These are phyloP conservation scores for Hypericum perforatum DNA, from an alignment of 345 rosid species.

Conservation along the genomic window DNA sequence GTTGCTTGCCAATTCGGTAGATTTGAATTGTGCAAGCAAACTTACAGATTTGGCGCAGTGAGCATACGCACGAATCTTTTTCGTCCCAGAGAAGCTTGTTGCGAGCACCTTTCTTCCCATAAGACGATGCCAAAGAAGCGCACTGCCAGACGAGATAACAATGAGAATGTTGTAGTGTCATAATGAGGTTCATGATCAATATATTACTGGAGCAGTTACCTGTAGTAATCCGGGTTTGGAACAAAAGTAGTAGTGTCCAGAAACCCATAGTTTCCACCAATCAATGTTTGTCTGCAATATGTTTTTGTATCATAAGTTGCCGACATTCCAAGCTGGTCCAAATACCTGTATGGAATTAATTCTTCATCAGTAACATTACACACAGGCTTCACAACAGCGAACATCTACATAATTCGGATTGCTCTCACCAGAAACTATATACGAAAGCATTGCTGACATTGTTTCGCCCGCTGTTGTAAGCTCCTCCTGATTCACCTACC, in stretches of 20 bases:
- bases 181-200: not conserved
- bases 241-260: constrained; percentile 62
- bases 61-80: constrained; percentile 63
- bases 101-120: constrained; percentile 71
- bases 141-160: constrained; percentile 39
- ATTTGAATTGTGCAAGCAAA: constrained; percentile 1
- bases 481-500: constrained; percentile 98
- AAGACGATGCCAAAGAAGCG: constrained; percentile 80
- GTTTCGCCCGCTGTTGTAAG: constrained; percentile 81
- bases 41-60: constrained; percentile 81
- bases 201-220: constrained; percentile 5
- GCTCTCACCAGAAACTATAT: constrained; percentile 75
- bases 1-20: not conserved
- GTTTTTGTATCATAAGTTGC: constrained; percentile 61
- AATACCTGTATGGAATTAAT: constrained; percentile 46
- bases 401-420: not conserved
- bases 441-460: constrained; percentile 80
- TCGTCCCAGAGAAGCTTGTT: constrained; percentile 53
- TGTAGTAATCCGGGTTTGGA: constrained; percentile 93
- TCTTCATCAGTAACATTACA: constrained; percentile 3
- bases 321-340: constrained; percentile 89
- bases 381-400: not conserved
- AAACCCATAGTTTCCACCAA: constrained; percentile 87
- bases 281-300: constrained; percentile 80
- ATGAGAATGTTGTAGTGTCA: not conserved